Base-by-base conservation (phyloP, 148 eudicot genomes). In the Camellia japonica region DNA sequence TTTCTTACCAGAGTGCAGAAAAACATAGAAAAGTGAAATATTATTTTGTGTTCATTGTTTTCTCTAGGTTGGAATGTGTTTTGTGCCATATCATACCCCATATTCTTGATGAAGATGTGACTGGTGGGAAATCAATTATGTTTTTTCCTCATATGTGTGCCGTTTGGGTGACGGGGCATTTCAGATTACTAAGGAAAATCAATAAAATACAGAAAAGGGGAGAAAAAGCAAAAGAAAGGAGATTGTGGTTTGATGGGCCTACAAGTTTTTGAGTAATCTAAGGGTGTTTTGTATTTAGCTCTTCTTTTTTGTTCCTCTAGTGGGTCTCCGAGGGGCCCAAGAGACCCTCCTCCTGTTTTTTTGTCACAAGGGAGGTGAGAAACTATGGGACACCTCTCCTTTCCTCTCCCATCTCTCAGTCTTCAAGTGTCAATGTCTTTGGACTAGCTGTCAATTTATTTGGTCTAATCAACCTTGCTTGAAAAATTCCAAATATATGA, bases 271-370 rank as follows among this genome's bases (percentile, higher is more conserved):
- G 83, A 63, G 80, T 76, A 78, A 42, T 71, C 16, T 67, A 23
- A 14, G 68, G 60, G 30, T 59, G 18, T 15, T 82, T 79, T 82
- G 69, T 78, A 61, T 80, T 47, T n/a, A 47, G 69, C 68, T 83
- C 69, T 71, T 23, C 72, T 74, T 79, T 30, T 83, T 55, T 83
- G 87, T 76, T 80, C 76, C 83, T 76, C 64, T 82, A 43, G 84
- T 85, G 86, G 86, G 80, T 72, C 71, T 65, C 63, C 15, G 44
- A 65, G 73, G 83, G 86, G 68, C 68, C 87, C 74, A 73, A 68
- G 82, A 74, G 79, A 54, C 80, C 70, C 71, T 80, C 14, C 62
- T 80, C 14, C 62, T 72, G 87, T 82, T 80, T 73, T 46, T 30
- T 11, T 80, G 83, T 81, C 71, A 47, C 47, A 1, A 30, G 59